Conservation (phyloP, 495 filamentous ascomycete genomes). For the Lindgomyces ingoldianus region DNA sequence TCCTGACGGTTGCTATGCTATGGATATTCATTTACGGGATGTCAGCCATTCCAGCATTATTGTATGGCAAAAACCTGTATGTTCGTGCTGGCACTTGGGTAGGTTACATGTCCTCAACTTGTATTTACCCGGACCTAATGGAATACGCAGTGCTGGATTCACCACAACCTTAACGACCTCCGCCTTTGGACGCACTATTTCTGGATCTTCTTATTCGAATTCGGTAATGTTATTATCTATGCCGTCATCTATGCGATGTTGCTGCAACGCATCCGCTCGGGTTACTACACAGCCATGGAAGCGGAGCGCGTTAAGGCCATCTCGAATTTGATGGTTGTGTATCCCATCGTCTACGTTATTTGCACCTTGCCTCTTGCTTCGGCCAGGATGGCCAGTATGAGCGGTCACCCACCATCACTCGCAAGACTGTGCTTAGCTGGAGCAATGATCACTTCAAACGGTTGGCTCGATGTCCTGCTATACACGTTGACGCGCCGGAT, state of each 20-base stretch:
- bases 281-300: slow-evolving; percentile 27
- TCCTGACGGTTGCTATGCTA: slow-evolving; percentile 11
- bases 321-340: slow-evolving; percentile 64
- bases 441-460: slow-evolving; percentile 70
- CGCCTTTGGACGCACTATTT: slow-evolving; percentile 77
- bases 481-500: slow-evolving; percentile 68
- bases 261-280: slow-evolving; percentile 28
- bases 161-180: slow-evolving; percentile 28
- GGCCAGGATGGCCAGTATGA: slow-evolving; percentile 66
- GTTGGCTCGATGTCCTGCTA: slow-evolving; percentile 71
- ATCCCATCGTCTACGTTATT: slow-evolving; percentile 72
- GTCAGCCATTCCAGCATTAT: slow-evolving; percentile 11
- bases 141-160: slow-evolving; percentile 32
- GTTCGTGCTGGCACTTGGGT: slow-evolving; percentile 36
- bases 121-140: neutral
- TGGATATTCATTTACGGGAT: slow-evolving; percentile 33
- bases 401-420: slow-evolving; percentile 55
- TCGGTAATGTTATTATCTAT: slow-evolving; percentile 68
- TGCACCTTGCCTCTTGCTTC: slow-evolving; percentile 72
- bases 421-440: slow-evolving; percentile 68
- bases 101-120: neutral
- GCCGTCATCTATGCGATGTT: slow-evolving; percentile 58
- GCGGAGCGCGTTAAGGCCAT: slow-evolving; percentile 27
- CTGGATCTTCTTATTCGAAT: slow-evolving; percentile 73
- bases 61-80: slow-evolving; percentile 26